A percentile compares a stretch with the other conserved stretches of the same genome.
phyloP scores from a whole-genome alignment of 139 green algal genomes.

The Picochlorum sp. region DNA sequence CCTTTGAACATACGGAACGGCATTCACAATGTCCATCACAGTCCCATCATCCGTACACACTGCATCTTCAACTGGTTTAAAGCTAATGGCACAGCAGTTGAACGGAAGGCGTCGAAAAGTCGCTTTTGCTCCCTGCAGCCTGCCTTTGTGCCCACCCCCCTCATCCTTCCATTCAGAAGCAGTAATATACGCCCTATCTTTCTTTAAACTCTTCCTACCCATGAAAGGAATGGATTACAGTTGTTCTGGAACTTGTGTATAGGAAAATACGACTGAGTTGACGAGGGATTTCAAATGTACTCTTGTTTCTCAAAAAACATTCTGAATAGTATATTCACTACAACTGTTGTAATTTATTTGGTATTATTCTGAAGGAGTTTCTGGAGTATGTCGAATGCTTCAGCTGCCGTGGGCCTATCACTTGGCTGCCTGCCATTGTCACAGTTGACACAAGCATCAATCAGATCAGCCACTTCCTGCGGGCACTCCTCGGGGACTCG shows the following conservation, averaged over 20 bases:
- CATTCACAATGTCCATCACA: slow-evolving; percentile 67
- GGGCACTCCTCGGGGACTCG: not conserved
- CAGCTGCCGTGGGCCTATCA: not conserved
- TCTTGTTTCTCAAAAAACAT: no score
- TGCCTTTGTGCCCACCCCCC: slow-evolving; percentile 60
- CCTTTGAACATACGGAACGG: slow-evolving; percentile 83
- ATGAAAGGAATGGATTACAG: not conserved
- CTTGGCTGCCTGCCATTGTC: not conserved
- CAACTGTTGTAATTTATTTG: not conserved
- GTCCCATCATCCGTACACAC: slow-evolving; percentile 79
- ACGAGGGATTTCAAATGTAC: no score
- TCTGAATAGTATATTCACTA: not conserved
- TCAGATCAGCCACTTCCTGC: not conserved
- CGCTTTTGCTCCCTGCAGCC: slow-evolving; percentile 7
- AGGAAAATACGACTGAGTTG: no score
- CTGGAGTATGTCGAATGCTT: not conserved
- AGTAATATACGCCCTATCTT: slow-evolving; percentile 71
- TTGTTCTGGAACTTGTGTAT: no score
- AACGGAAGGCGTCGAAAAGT: slow-evolving; percentile 81
- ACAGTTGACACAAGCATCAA: not conserved
- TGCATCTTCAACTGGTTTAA: slow-evolving; percentile 90
- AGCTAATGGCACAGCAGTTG: slow-evolving; percentile 87
- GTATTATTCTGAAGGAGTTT: not conserved
- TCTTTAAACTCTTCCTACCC: slow-evolving; percentile 4
- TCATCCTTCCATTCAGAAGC: slow-evolving; percentile 83